These are phyloP conservation scores for Mortierella sp. DNA, from an alignment of 371 early-diverging fungal genomes.

Conservation along the genomic window DNA sequence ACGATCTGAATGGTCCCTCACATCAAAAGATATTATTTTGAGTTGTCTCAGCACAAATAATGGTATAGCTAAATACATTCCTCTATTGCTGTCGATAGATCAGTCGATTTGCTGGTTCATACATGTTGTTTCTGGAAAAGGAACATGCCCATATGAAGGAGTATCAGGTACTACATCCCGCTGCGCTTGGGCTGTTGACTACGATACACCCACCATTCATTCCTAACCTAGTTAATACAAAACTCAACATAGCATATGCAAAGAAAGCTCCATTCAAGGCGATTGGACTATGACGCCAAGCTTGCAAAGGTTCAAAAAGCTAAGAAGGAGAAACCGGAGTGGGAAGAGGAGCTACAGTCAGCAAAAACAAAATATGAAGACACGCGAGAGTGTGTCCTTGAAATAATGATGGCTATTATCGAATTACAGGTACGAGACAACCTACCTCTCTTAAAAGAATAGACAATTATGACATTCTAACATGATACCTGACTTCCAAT, in stretches of 20 bases:
- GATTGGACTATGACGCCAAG: conserved; percentile 95
- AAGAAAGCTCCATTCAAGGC: conserved; percentile 85
- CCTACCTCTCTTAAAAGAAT: no score
- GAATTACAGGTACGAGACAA: conserved; percentile 73
- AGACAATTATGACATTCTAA: no score
- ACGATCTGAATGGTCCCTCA: no score
- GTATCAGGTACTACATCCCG: conserved; percentile 61
- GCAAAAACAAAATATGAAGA: conserved; percentile 95
- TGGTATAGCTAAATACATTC: neutral
- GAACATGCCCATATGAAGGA: conserved; percentile 73
- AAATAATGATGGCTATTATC: conserved; percentile 75
- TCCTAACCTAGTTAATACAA: neutral
- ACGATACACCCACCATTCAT: neutral
- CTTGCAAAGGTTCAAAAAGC: conserved; percentile 85
- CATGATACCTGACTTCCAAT: neutral
- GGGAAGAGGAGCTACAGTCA: conserved; percentile 91
- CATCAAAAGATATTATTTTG: no score
- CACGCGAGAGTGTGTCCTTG: conserved; percentile 74
- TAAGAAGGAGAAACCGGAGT: conserved; percentile 90
- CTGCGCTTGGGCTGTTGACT: neutral
- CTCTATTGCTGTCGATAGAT: conserved; percentile 41
- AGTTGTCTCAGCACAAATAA: no score
- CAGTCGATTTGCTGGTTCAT: conserved; percentile 58
- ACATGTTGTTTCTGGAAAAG: conserved; percentile 60
- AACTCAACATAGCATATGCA: neutral